Base-by-base conservation (phyloP, 2,329 filamentous ascomycete genomes). In the Pseudogymnoascus sp. region DNA sequence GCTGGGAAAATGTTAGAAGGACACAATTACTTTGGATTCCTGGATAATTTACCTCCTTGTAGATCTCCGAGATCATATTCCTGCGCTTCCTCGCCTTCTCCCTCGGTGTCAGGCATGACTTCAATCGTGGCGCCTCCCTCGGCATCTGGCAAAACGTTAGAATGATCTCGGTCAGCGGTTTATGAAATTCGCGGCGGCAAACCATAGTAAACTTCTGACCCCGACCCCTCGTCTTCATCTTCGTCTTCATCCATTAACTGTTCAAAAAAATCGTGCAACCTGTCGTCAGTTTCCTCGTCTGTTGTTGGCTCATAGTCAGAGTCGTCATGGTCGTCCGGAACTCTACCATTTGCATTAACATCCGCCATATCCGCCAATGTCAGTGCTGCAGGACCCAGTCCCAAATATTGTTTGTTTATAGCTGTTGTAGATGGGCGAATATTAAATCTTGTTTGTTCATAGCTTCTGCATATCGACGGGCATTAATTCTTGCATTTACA, bases 271-370 rank as follows among this genome's bases (percentile, higher is more conserved):
- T 75, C 73, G 62, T 59, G 23, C 37, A 35, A 18, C 23, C 60
- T 67, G 55, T 71, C 71, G 45, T 69, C 72, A 57, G 67, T 72
- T 12, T 70, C 71, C 61, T 75, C 74, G 60, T 60, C 58, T 33
- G 73, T 68, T 48, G 74, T 71, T 26, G 74, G 72, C 66, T 78
- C 72, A 70, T 75, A 78, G 63, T 79, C 77, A 74, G 79, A 77
- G 69, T 79, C 77, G 71, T 80, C 77, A 72, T 77, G 74, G 9
- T 66, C 67, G 12, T 67, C 67, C 9, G 9, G 9, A 30, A 15
- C 28, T 23, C n/a, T 30, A 18, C 9, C 45, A 30, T 30, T 52
- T 30, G 30, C 45, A 52, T 52, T 52, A 12, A 52, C 23, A 33
- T 52, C 45, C 45, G 45, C 45, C 45, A 52, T 52, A 52, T 52